Percentiles rank a stretch among this genome's conserved stretches.
Conservation (phyloP, 140 eudicot species). For the Flaveria floridana region DNA sequence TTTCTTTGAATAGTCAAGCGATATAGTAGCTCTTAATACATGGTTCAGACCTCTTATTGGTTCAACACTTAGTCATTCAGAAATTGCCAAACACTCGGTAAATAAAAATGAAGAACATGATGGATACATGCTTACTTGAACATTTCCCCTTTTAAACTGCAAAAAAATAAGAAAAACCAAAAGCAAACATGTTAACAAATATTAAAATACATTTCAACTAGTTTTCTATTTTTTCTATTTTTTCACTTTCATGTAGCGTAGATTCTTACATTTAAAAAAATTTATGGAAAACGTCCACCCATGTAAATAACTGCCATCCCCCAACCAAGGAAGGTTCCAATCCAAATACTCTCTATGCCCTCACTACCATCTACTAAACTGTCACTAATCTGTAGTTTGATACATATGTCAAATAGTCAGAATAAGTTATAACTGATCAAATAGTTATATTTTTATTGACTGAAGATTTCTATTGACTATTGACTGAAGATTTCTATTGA, state of each 20-base stretch:
- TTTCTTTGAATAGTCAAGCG: no score
- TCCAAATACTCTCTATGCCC: conserved; percentile 33
- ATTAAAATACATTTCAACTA: background rate
- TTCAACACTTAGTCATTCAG: no score
- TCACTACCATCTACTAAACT: conserved; percentile 28
- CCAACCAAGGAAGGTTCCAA: conserved; percentile 79
- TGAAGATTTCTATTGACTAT: background rate
- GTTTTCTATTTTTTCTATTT: background rate
- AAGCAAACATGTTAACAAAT: conserved; percentile 26
- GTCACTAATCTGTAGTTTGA: conserved; percentile 44
- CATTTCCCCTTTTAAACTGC: conserved; percentile 80
- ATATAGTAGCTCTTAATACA: no score
- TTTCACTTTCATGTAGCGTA: background rate
- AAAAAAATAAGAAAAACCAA: conserved; percentile 18
- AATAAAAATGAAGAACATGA: conserved; percentile 5
- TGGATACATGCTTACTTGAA: conserved; percentile 44
- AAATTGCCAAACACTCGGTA: no score
- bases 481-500: background rate
- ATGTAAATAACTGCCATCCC: conserved; percentile 82
- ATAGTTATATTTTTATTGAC: background rate
- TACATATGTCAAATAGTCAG: background rate
- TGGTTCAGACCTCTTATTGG: no score
- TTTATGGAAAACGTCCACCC: conserved; percentile 88
- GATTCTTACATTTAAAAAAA: conserved; percentile 58
- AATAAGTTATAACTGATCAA: background rate